Evolutionary conservation across 371 early-diverging fungal species (phyloP).

Genomic region (Gilbertella persicaria): DNA sequence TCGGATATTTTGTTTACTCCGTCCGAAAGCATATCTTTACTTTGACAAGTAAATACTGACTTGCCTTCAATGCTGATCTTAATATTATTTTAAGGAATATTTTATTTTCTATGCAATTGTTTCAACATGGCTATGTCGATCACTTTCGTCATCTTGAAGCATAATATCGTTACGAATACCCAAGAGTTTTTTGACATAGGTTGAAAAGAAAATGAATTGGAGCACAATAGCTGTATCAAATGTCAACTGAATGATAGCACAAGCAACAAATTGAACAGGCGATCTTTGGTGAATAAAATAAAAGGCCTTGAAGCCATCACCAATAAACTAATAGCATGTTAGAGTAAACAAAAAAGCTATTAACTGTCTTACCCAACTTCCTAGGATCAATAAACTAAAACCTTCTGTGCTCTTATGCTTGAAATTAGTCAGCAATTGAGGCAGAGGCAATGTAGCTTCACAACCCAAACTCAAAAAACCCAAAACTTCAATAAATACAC

Average conservation of each 20-base stretch:
- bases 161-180: conserved; percentile 6
- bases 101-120: no score
- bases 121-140: neutral
- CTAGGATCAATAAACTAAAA: conserved; percentile 52
- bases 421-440: conserved; percentile 58
- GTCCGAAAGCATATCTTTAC: no score
- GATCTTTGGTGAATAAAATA: conserved; percentile 57
- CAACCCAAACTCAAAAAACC: conserved; percentile 55
- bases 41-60: no score
- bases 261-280: conserved; percentile 66
- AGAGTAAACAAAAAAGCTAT: no score
- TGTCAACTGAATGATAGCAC: conserved; percentile 62
- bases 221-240: conserved; percentile 60
- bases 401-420: conserved; percentile 56
- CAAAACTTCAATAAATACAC: conserved; percentile 36
- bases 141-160: neutral
- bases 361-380: conserved; percentile 40
- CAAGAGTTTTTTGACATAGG: conserved; percentile 28
- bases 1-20: no score
- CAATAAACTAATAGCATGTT: conserved; percentile 46
- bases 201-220: conserved; percentile 55
- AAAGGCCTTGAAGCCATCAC: conserved; percentile 67
- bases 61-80: no score
- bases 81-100: no score
- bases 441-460: conserved; percentile 65